Base-by-base conservation (phyloP, 768 basidiomycete species). In the Russula ochroleuca region DNA sequence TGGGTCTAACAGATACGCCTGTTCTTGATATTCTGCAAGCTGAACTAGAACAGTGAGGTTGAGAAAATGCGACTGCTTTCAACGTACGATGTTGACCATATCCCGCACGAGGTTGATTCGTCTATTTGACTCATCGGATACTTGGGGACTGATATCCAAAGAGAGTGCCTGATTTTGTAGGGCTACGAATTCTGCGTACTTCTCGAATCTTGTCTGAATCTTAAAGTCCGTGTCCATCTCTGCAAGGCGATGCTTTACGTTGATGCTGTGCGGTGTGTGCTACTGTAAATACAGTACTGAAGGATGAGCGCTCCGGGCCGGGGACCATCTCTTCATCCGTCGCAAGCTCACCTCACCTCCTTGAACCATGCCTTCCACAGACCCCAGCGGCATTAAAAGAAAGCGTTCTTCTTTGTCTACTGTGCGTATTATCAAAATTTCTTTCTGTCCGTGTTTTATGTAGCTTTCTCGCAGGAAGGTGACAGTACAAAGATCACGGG, bases 11-110 rank as follows among this genome's bases (percentile, higher is more conserved):
- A 99, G 82, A 73, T 94, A 92, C 2, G 94, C 81, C 68, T 96
- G 92, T 65, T 98, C 95, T 73, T 96, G 94, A 71, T 96, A 98
- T 71, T 87, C 84, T 71, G 84, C 83, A 33, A 98, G 81, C 96
- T 98, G 59, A 19, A 66, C 56, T 21, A 28, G 62, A 7, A 63
- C 49, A 17, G 19, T 68, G 37, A 68, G 63, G 15, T 25, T 13
- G 43, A 23, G 8, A 28, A 23, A 11, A 35, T 17, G 28, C 4
- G 9, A 31, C 21, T 40, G 50, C 9, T 25, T 60, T 41, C 37
- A 8, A 38, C 63, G 21, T 61, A 67, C 65, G 17, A 65, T 57
- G 4, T 53, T 38, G 8, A 28, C 59, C 28, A 70, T 49, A 14
- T 41, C 40, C 54, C 59, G 28, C 57, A 66, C 35, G 25, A 61